These are phyloP conservation scores for Sclerotinia minor DNA, from an alignment of 2,329 filamentous ascomycete species.

Conservation along the genomic window DNA sequence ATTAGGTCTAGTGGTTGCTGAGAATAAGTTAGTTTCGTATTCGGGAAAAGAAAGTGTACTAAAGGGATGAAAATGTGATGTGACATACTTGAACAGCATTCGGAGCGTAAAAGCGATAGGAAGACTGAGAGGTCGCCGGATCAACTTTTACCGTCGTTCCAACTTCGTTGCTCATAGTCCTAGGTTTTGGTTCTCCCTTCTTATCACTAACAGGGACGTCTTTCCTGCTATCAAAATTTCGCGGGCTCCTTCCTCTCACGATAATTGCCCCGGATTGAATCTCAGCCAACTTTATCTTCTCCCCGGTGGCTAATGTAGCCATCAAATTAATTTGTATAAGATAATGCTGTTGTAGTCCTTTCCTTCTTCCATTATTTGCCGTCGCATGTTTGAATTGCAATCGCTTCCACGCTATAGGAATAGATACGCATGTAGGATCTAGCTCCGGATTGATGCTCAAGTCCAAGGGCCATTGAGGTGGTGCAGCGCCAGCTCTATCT, in stretches of 20 bases:
- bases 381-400: slow-evolving; percentile 95
- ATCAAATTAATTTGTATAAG: slow-evolving; percentile 82
- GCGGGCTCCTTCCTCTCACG: slow-evolving; percentile 85
- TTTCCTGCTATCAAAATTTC: slow-evolving; percentile 91
- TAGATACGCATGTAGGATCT: slow-evolving; percentile 74
- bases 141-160: slow-evolving; percentile 37
- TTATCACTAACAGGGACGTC: slow-evolving; percentile 65
- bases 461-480: slow-evolving; percentile 57
- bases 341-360: slow-evolving; percentile 94
- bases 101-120: slow-evolving; percentile 37
- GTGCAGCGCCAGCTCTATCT: slow-evolving; percentile 50
- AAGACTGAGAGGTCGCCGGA: slow-evolving; percentile 32
- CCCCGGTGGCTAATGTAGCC: slow-evolving; percentile 65
- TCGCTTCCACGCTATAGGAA: slow-evolving; percentile 90
- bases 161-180: slow-evolving; percentile 32
- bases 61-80: not conserved
- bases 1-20: slow-evolving; percentile 38
- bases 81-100: slow-evolving; percentile 37
- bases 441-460: slow-evolving; percentile 63
- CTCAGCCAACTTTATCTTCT: slow-evolving; percentile 76
- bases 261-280: slow-evolving; percentile 92
- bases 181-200: slow-evolving; percentile 38
- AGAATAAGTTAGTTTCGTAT: not conserved
- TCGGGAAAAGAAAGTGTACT: not conserved
- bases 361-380: slow-evolving; percentile 90